These are phyloP conservation scores for Colletotrichum filicis DNA, from an alignment of 2,329 filamentous ascomycete genomes.

Conservation along the genomic window DNA sequence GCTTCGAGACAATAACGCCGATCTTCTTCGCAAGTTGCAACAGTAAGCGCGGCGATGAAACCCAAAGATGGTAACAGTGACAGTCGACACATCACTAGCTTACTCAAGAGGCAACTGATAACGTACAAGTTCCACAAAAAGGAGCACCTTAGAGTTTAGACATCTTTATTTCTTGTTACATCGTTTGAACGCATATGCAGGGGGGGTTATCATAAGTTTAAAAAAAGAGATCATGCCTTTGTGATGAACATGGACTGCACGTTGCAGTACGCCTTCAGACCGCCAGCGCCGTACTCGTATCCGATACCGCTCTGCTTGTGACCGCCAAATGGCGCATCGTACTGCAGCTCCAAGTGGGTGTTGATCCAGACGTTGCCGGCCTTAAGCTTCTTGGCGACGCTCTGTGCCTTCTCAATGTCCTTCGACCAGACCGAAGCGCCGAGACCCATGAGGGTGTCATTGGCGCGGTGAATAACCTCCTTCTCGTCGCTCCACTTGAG, in stretches of 20 bases:
- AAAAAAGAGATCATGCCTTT: slow-evolving; percentile 17
- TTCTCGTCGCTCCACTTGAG: slow-evolving; percentile 70
- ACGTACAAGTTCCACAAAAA: neutral
- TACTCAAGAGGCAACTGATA: neutral
- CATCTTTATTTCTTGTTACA: slow-evolving; percentile 8
- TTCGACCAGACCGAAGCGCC: slow-evolving; percentile 69
- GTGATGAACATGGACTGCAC: slow-evolving; percentile 29
- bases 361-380: slow-evolving; percentile 73
- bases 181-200: neutral
- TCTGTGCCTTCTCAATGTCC: slow-evolving; percentile 60
- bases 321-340: slow-evolving; percentile 52
- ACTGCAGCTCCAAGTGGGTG: slow-evolving; percentile 58
- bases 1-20: neutral
- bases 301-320: slow-evolving; percentile 58
- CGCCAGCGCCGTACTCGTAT: slow-evolving; percentile 51
- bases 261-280: slow-evolving; percentile 49
- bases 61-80: neutral
- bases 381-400: slow-evolving; percentile 64
- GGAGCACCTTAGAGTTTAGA: neutral
- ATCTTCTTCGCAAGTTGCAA: neutral
- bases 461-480: slow-evolving; percentile 67
- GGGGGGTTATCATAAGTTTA: neutral
- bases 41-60: neutral
- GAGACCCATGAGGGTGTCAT: slow-evolving; percentile 62
- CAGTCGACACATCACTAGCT: neutral